These are phyloP conservation scores for Gentiana straminea DNA, from an alignment of 257 asterid species.

Conservation along the genomic window DNA sequence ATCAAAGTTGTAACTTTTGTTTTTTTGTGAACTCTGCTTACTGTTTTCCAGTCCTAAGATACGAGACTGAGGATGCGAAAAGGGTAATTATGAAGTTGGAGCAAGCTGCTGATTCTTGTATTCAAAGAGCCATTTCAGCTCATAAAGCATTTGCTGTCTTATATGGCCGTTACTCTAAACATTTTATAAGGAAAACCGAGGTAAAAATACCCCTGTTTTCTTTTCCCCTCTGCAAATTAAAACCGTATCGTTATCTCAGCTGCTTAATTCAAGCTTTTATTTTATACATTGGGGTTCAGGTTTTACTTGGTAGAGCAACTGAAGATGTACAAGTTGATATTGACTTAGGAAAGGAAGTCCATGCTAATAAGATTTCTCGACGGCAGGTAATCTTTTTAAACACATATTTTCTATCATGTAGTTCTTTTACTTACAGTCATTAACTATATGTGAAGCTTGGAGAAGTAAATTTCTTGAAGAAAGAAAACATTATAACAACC, in stretches of 20 bases:
- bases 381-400: slow-evolving; percentile 40
- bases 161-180: slow-evolving; percentile 33
- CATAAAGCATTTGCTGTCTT: slow-evolving; percentile 67
- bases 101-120: slow-evolving; percentile 51
- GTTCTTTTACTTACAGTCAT: too few species aligned
- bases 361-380: slow-evolving; percentile 58
- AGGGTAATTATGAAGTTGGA: slow-evolving; percentile 65
- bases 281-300: slow-evolving; percentile 32
- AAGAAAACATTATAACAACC: too few species aligned
- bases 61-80: slow-evolving; percentile 33
- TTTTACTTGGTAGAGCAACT: slow-evolving; percentile 62
- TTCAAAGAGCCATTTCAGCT: slow-evolving; percentile 44
- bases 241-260: slow-evolving; percentile 2
- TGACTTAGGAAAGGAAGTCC: slow-evolving; percentile 55
- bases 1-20: background rate
- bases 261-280: slow-evolving; percentile 13
- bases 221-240: background rate
- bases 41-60: slow-evolving; percentile 38
- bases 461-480: too few species aligned
- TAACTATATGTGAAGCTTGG: too few species aligned
- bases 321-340: slow-evolving; percentile 61
- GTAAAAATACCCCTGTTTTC: slow-evolving; percentile 20
- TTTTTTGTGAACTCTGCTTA: background rate
- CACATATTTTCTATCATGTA: too few species aligned
- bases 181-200: slow-evolving; percentile 65